phyloP scores from a whole-genome alignment of 805 yeast species.

The Metschnikowia matae region DNA sequence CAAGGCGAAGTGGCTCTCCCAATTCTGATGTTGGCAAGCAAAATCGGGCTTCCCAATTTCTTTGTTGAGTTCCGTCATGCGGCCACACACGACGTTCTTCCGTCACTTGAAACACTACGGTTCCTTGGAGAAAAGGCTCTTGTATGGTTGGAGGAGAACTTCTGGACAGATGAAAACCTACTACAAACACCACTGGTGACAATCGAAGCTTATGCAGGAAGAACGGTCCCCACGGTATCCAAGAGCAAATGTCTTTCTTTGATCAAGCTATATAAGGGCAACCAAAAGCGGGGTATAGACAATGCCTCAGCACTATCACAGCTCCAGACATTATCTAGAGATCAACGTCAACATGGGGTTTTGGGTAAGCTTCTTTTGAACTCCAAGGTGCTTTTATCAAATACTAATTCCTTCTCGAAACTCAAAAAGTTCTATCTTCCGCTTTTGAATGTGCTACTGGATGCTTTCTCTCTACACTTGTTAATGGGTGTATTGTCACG shows the following conservation, averaged over 20 bases:
- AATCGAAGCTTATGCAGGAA: not conserved
- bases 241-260: not conserved
- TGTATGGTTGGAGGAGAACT: constrained; percentile 68
- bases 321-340: constrained; percentile 1
- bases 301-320: not conserved
- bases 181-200: constrained; percentile 5
- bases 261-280: constrained; percentile 1
- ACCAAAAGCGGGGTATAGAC: constrained; percentile 3
- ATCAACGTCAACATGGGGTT: not conserved
- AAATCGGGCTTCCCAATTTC: constrained; percentile 63
- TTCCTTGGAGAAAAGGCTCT: constrained; percentile 57
- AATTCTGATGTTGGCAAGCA: constrained; percentile 66
- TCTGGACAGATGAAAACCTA: constrained; percentile 48
- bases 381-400: constrained; percentile 4
- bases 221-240: not conserved
- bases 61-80: constrained; percentile 89
- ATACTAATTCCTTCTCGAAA: not conserved
- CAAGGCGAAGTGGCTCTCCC: constrained; percentile 82
- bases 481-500: not conserved
- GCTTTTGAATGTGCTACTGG: constrained; percentile 1
- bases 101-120: constrained; percentile 66
- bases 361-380: constrained; percentile 1
- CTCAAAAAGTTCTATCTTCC: not conserved
- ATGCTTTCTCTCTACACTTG: not conserved
- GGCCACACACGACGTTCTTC: constrained; percentile 86